These are phyloP conservation scores for Marasmius oreades DNA, from an alignment of 1,284 basidiomycete species.

Conservation along the genomic window DNA sequence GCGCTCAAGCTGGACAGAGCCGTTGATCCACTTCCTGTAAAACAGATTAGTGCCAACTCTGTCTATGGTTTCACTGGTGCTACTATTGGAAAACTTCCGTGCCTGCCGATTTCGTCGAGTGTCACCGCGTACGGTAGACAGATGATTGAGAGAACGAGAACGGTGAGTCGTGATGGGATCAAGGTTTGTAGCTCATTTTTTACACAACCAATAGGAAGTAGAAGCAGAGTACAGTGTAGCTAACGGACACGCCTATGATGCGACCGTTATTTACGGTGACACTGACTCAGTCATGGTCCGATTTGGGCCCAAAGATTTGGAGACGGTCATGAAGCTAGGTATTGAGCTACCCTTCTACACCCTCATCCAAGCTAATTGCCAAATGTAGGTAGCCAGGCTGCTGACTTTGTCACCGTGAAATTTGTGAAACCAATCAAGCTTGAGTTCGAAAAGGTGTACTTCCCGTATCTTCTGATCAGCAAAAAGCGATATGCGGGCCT, in stretches of 20 bases:
- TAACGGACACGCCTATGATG: conserved; percentile 84
- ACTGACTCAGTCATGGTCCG: conserved; percentile 98
- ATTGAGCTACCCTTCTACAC: conserved; percentile 9
- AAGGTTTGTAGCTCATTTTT: background rate
- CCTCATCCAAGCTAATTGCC: background rate
- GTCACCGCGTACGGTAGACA: conserved; percentile 91
- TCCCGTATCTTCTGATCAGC: conserved; percentile 92
- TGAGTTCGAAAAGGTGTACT: conserved; percentile 98
- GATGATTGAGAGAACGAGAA: conserved; percentile 96
- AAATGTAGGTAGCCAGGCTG: conserved; percentile 82
- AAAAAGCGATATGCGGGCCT: conserved; percentile 97
- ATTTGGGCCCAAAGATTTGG: conserved; percentile 86
- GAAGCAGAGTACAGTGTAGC: conserved; percentile 83
- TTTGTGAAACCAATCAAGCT: conserved; percentile 95
- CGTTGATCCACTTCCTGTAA: conserved; percentile 1
- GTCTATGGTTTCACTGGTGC: conserved; percentile 98
- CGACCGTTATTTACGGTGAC: conserved; percentile 94
- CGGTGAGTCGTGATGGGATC: conserved; percentile 38
- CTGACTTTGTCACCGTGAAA: conserved; percentile 86
- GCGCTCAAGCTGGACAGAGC: background rate
- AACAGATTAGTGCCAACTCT: conserved; percentile 92
- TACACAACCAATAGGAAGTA: conserved; percentile 58
- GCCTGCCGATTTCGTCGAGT: conserved; percentile 91
- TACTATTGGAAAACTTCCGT: conserved; percentile 92
- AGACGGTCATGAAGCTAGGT: conserved; percentile 87